Base-by-base conservation (phyloP, 192 early-diverging fungal species). In the Rhizoclosmatium sp. region DNA sequence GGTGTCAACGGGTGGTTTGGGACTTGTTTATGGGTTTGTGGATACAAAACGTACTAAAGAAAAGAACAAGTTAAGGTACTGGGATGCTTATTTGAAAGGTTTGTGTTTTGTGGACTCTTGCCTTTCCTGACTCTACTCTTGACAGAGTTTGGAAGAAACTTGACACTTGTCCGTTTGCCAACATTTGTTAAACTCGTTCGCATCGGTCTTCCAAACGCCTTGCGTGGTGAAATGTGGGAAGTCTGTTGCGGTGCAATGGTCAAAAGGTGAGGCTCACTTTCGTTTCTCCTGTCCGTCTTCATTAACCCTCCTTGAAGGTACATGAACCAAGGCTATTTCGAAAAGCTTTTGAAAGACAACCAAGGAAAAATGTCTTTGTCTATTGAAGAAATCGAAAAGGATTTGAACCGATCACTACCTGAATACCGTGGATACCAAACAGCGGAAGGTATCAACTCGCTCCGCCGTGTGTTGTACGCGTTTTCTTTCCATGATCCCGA, bases 181-280 rank as follows among this genome's bases (percentile, higher is more conserved):
- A 95, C 92, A 61, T 97, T 96, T 85, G 89, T 92, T 66, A 94
- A 95, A 65, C 86, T 98, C n/a, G 91, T 97, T 59, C 91, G 95
- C 23, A 91, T 97, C 5, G 97, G 97, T 3, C 85, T 98, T 49
- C 94, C 96, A 4, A 95, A 96, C 80, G 82, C 86, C 40, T 82
- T 98, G 78, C 89, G 97, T 39, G 96, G 95, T 45, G 97, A 98
- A 82, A 90, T 97, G 41, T 98, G 97, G 97, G 97, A 98, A 81
- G 85, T 94, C 19, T 93, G 92, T 83, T 93, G 92, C 65, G 97
- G 97, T 23, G 91, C 96, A 21, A 93, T 97, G 77, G 94, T 91
- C 59, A 88, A 95, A 80, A 86, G 97, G 48, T 87, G 16, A 19
- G 21, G 0, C 65, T 1, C 47, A 59, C 19, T 75, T 75, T 62